phyloP scores from a whole-genome alignment of 2,329 filamentous ascomycete species.

The Aspergillus piperis region DNA sequence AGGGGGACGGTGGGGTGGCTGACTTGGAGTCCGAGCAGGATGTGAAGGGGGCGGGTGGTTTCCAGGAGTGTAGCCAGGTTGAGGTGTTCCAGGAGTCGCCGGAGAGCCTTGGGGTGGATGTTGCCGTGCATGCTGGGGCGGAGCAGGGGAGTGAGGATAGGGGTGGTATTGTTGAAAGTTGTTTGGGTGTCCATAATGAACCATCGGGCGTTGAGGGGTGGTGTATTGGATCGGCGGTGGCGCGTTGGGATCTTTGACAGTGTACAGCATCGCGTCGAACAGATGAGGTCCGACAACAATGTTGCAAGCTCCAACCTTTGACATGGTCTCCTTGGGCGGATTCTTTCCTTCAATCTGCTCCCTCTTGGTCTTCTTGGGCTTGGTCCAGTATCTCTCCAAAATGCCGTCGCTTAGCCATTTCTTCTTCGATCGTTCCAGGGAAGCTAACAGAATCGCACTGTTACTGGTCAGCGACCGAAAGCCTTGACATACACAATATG shows the following conservation, averaged over 20 bases:
- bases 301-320: conserved; percentile 58
- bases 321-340: conserved; percentile 55
- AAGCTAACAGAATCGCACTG: conserved; percentile 59
- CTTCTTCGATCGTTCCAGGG: conserved; percentile 60
- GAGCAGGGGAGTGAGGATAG: conserved; percentile 33
- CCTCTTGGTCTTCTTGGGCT: conserved; percentile 58
- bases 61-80: conserved; percentile 28
- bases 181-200: conserved; percentile 45
- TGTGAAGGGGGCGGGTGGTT: conserved; percentile 26
- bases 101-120: conserved; percentile 28
- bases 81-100: conserved; percentile 28
- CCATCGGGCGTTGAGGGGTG: conserved; percentile 43
- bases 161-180: conserved; percentile 47
- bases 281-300: conserved; percentile 65
- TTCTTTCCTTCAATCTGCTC: conserved; percentile 50
- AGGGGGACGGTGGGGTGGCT: conserved; percentile 23
- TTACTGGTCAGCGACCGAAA: conserved; percentile 18
- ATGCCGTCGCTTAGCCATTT: conserved; percentile 58
- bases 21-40: conserved; percentile 15
- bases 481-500: no score
- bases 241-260: conserved; percentile 53
- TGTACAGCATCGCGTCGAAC: conserved; percentile 60
- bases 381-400: conserved; percentile 60
- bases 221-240: conserved; percentile 42
- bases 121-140: conserved; percentile 30